Percentiles rank a stretch among this genome's conserved stretches.
Conservation (phyloP, 2,329 filamentous ascomycete species). For the Periconia sp. region DNA sequence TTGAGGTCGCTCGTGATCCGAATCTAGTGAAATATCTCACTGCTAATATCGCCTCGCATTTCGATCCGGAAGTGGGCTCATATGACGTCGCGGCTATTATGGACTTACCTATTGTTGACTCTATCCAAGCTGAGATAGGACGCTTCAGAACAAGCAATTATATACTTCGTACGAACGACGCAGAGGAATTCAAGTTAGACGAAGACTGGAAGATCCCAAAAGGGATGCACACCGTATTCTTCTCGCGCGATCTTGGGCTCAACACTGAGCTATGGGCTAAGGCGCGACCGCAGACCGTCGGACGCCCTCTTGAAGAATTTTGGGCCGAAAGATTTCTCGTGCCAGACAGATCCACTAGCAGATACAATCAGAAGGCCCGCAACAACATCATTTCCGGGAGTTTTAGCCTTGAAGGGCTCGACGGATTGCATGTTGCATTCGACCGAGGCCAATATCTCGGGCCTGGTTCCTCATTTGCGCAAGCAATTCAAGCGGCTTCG, state of each 20-base stretch:
- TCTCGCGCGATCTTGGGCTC: constrained; percentile 31
- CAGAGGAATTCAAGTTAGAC: constrained; percentile 23
- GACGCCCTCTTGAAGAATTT: constrained; percentile 31
- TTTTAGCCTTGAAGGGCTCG: constrained; percentile 25
- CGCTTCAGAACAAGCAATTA: constrained; percentile 26
- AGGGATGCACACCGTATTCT: constrained; percentile 19
- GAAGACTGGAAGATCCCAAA: constrained; percentile 27
- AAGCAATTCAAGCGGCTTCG: constrained; percentile 28
- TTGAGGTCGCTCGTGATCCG: constrained; percentile 30
- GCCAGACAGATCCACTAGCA: constrained; percentile 7
- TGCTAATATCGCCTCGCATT: constrained; percentile 13
- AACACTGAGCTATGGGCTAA: constrained; percentile 31
- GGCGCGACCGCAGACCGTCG: constrained; percentile 17
- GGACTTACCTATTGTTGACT: constrained; percentile 27
- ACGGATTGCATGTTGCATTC: constrained; percentile 14
- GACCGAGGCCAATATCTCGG: constrained; percentile 9
- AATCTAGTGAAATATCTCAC: constrained; percentile 22
- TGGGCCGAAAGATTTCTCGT: constrained; percentile 34
- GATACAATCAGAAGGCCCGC: constrained; percentile 2
- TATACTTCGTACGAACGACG: constrained; percentile 14
- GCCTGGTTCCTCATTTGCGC: constrained; percentile 20
- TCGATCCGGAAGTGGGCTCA: constrained; percentile 9
- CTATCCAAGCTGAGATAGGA: constrained; percentile 29
- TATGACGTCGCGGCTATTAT: constrained; percentile 24
- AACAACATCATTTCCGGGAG: constrained; percentile 3